phyloP scores from a whole-genome alignment of 805 yeast species.

The Starmerella etchellsii region DNA sequence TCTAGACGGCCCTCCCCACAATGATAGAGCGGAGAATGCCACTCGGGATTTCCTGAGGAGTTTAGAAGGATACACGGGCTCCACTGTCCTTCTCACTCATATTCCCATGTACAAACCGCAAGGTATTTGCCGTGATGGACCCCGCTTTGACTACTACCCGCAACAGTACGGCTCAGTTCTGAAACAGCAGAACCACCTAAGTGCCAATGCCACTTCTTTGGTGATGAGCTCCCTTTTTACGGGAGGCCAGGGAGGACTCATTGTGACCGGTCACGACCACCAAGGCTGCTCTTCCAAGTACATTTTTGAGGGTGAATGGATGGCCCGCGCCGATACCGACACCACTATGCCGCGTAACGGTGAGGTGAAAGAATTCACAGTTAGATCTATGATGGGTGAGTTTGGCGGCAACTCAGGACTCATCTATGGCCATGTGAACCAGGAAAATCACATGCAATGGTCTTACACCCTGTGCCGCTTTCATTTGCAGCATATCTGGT shows the following conservation, averaged over 20 bases:
- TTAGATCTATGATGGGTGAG: conserved; percentile 93
- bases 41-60: conserved; percentile 64
- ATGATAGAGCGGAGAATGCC: conserved; percentile 50
- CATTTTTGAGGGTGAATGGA: conserved; percentile 17
- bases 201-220: conserved; percentile 49
- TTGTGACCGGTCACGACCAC: conserved; percentile 92
- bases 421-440: conserved; percentile 56
- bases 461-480: conserved; percentile 66
- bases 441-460: conserved; percentile 45
- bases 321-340: conserved; percentile 3
- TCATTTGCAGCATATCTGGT: conserved; percentile 85
- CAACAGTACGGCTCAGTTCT: conserved; percentile 47
- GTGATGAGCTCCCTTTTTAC: conserved; percentile 58
- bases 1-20: conserved; percentile 81
- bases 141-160: conserved; percentile 49
- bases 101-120: conserved; percentile 73
- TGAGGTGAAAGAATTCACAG: conserved; percentile 50
- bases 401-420: conserved; percentile 81
- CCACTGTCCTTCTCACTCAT: conserved; percentile 76
- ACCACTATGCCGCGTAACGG: not conserved
- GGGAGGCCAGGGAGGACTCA: conserved; percentile 49
- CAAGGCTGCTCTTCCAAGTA: conserved; percentile 77
- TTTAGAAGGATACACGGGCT: conserved; percentile 52
- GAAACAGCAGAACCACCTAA: conserved; percentile 76
- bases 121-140: conserved; percentile 83